Evolutionary conservation across 208 protist genomes (phyloP).

Genomic region (Crithidia expoeki): DNA sequence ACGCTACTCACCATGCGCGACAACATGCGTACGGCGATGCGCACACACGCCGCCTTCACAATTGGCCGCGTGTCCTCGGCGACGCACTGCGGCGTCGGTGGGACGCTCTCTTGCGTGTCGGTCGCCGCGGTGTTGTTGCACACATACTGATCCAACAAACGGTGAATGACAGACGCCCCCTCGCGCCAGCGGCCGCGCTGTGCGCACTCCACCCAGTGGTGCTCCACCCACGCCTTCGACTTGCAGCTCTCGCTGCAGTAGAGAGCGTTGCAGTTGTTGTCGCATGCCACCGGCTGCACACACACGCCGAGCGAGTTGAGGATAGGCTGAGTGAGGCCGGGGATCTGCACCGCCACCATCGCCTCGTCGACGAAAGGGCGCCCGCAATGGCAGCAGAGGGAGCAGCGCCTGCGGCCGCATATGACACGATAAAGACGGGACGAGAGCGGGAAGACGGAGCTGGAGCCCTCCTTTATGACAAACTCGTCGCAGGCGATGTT

Average conservation of each 20-base stretch:
- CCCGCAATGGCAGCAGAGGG: conserved; percentile 64
- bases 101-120: background rate
- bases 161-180: conserved; percentile 34
- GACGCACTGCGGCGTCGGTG: conserved; percentile 16
- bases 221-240: conserved; percentile 63
- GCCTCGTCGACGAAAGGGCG: conserved; percentile 45
- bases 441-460: conserved; percentile 35
- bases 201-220: conserved; percentile 83
- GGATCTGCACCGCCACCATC: conserved; percentile 37
- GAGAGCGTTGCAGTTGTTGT: conserved; percentile 48
- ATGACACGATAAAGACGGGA: conserved; percentile 19
- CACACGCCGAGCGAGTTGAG: conserved; percentile 45
- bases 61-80: conserved; percentile 30
- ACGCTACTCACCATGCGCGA: conserved; percentile 58
- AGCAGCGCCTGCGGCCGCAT: conserved; percentile 18
- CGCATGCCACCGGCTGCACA: conserved; percentile 49
- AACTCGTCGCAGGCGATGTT: conserved; percentile 32
- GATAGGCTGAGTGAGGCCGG: conserved; percentile 38
- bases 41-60: conserved; percentile 48
- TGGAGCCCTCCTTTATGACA: conserved; percentile 47
- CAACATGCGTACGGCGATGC: conserved; percentile 78
- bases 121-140: background rate
- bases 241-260: conserved; percentile 82
- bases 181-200: conserved; percentile 65
- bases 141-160: conserved; percentile 39